Conservation (phyloP, 192 early-diverging fungal genomes). For the Coemansia sp. region DNA sequence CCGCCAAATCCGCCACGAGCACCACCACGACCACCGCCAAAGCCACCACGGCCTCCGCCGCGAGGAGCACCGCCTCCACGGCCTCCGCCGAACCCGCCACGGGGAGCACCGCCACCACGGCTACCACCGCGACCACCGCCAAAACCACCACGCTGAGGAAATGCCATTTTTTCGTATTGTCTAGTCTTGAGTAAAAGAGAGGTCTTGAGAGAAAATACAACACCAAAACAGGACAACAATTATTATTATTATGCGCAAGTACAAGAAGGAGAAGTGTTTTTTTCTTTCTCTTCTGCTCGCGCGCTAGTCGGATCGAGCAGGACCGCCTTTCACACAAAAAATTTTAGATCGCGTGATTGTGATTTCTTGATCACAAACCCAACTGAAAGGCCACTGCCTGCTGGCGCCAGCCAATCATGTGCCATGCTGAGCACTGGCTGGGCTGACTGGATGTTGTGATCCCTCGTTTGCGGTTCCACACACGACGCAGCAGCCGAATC, state of each 20-base stretch:
- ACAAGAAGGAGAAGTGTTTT: neutral
- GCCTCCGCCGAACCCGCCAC: constrained; percentile 51
- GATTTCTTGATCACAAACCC: no score
- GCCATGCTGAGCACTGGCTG: neutral
- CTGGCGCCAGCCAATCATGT: no score
- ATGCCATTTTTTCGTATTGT: constrained; percentile 47
- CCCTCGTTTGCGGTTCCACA: neutral
- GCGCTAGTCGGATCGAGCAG: no score
- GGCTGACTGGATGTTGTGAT: neutral
- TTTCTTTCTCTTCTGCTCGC: no score
- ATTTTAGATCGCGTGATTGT: no score
- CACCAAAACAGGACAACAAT: neutral
- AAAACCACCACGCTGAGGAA: constrained; percentile 50
- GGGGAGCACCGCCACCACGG: constrained; percentile 47
- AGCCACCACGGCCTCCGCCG: constrained; percentile 23
- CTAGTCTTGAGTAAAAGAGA: constrained; percentile 9
- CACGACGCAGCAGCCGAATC: neutral
- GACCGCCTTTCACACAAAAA: no score
- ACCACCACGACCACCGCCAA: no score
- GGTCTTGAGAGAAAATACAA: neutral
- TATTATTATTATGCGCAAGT: neutral
- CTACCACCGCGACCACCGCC: constrained; percentile 37
- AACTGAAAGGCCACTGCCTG: no score
- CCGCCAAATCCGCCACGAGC: no score
- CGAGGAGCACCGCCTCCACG: no score